phyloP scores from a whole-genome alignment of 495 filamentous ascomycete genomes.

The Tirmania nivea region DNA sequence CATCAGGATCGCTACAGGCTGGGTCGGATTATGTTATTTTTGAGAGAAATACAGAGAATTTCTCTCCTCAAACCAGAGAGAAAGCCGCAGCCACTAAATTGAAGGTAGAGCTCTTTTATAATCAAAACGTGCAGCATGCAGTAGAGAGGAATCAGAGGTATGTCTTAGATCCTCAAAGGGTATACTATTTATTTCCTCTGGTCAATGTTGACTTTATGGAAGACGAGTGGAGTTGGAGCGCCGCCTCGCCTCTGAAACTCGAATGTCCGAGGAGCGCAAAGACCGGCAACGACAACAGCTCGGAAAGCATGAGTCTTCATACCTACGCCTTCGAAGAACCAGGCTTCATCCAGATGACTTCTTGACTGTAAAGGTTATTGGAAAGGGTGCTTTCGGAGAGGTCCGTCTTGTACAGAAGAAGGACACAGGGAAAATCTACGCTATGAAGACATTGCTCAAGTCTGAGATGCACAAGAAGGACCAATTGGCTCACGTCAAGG shows the following conservation, averaged over 20 bases:
- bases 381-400: slow-evolving; percentile 96
- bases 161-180: slow-evolving; percentile 11
- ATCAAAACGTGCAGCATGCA: slow-evolving; percentile 31
- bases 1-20: slow-evolving; percentile 40
- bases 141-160: slow-evolving; percentile 60
- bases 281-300: slow-evolving; percentile 55
- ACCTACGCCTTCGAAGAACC: slow-evolving; percentile 81
- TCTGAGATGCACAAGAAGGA: slow-evolving; percentile 99
- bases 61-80: slow-evolving; percentile 12
- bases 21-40: slow-evolving; percentile 40
- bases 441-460: slow-evolving; percentile 95
- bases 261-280: slow-evolving; percentile 46
- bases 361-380: slow-evolving; percentile 87
- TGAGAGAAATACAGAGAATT: slow-evolving; percentile 22
- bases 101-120: slow-evolving; percentile 19
- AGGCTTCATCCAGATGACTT: slow-evolving; percentile 85
- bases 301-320: slow-evolving; percentile 66
- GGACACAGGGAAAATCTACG: slow-evolving; percentile 91
- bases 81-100: slow-evolving; percentile 25
- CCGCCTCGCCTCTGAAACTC: slow-evolving; percentile 42
- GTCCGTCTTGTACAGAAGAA: slow-evolving; percentile 92
- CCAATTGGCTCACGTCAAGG: slow-evolving; percentile 93
- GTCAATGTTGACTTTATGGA: slow-evolving; percentile 3
- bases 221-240: slow-evolving; percentile 83
- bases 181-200: not conserved